phyloP scores from a whole-genome alignment of 305 asterid species.

The Fraxinus floribunda region DNA sequence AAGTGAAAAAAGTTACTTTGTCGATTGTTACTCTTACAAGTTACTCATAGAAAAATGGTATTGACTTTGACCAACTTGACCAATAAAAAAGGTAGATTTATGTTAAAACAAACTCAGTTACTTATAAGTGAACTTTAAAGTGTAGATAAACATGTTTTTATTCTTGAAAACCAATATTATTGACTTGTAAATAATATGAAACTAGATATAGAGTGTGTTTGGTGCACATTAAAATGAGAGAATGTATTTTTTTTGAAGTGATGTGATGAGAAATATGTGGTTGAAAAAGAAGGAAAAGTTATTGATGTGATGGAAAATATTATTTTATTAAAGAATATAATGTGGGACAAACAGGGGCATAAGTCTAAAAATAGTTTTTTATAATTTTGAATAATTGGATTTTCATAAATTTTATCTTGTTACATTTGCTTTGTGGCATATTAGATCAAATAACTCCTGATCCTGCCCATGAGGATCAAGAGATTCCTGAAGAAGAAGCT shows the following conservation, averaged over 20 bases:
- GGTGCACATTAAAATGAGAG: too few species aligned
- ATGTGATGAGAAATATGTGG: too few species aligned
- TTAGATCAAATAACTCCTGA: constrained; percentile 68
- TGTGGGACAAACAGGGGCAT: too few species aligned
- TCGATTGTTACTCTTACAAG: background rate
- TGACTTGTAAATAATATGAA: background rate
- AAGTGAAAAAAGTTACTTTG: background rate
- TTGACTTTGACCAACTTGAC: background rate
- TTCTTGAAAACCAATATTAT: background rate
- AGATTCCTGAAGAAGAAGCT: constrained; percentile 97
- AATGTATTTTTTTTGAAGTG: too few species aligned
- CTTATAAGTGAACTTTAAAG: background rate
- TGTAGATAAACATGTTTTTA: background rate
- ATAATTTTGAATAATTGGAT: background rate
- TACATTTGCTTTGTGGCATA: constrained; percentile 28
- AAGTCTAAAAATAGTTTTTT: background rate
- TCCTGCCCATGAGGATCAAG: constrained; percentile 63
- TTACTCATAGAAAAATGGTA: background rate
- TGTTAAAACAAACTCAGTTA: background rate
- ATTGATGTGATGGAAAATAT: too few species aligned
- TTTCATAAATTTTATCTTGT: background rate
- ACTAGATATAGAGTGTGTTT: background rate
- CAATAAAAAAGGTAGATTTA: background rate
- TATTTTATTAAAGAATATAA: too few species aligned
- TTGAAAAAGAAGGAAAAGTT: too few species aligned